Evolutionary conservation across 208 protist species (phyloP).

Genomic region (Leishmania aethiopica): DNA sequence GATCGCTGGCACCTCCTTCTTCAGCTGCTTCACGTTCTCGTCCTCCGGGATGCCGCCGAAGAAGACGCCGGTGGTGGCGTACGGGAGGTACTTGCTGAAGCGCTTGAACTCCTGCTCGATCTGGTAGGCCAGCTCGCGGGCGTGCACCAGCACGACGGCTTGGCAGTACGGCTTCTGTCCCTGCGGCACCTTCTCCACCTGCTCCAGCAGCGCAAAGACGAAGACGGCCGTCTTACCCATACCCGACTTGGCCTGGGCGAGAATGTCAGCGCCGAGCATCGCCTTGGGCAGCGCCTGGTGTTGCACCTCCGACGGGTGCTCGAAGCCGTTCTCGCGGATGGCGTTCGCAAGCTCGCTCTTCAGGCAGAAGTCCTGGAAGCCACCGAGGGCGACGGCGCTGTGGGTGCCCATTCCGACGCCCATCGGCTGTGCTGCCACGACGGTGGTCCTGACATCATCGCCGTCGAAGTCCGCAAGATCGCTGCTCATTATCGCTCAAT

Average conservation of each 20-base stretch:
- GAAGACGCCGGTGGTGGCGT: slow-evolving; percentile 95
- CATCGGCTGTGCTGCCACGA: slow-evolving; percentile 67
- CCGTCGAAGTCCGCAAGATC: slow-evolving; percentile 92
- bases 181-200: slow-evolving; percentile 92
- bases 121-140: slow-evolving; percentile 99
- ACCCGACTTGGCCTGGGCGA: slow-evolving; percentile 99
- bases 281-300: slow-evolving; percentile 98
- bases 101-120: slow-evolving; percentile 98
- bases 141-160: slow-evolving; percentile 95
- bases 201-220: slow-evolving; percentile 98
- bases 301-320: slow-evolving; percentile 97
- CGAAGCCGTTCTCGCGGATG: slow-evolving; percentile 95
- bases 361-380: slow-evolving; percentile 99
- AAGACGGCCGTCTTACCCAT: slow-evolving; percentile 99
- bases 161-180: slow-evolving; percentile 88
- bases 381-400: slow-evolving; percentile 91
- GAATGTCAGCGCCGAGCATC: slow-evolving; percentile 97
- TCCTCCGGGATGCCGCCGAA: slow-evolving; percentile 97
- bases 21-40: slow-evolving; percentile 86
- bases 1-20: slow-evolving; percentile 95
- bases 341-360: slow-evolving; percentile 98
- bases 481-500: slow-evolving; percentile 55
- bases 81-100: slow-evolving; percentile 97
- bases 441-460: slow-evolving; percentile 82
- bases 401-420: slow-evolving; percentile 86